Conservation (phyloP, 2,329 filamentous ascomycete species). For the Furcasterigmium sp. region DNA sequence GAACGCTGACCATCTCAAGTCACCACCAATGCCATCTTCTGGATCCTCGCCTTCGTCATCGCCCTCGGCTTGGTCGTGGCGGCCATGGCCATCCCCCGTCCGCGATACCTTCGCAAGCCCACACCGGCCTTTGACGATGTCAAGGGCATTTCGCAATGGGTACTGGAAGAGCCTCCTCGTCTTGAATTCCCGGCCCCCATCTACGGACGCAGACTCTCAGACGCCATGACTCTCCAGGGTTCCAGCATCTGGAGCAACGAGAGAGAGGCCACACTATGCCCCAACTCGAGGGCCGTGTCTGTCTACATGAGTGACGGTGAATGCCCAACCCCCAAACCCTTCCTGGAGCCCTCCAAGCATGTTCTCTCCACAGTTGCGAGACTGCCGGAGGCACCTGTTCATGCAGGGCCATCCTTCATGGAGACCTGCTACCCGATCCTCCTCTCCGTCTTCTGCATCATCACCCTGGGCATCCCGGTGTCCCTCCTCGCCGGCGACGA, state of each 20-base stretch:
- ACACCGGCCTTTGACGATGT: background rate
- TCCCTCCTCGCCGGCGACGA: conserved; percentile 25
- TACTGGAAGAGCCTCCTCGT: background rate
- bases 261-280: conserved; percentile 7
- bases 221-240: conserved; percentile 5
- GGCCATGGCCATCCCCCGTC: background rate
- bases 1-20: conserved; percentile 15
- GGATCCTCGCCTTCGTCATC: conserved; percentile 22
- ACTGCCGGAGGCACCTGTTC: too few relatives aligned
- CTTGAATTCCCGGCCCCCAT: conserved; percentile 1
- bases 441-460: conserved; percentile 23
- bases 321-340: conserved; percentile 1
- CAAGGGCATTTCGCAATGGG: background rate
- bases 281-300: conserved; percentile 6
- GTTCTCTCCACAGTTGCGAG: too few relatives aligned
- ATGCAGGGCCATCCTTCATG: background rate
- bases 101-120: too few relatives aligned
- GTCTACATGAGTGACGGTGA: conserved; percentile 9
- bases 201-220: conserved; percentile 4
- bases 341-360: background rate
- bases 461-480: conserved; percentile 35
- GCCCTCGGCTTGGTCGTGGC: conserved; percentile 7
- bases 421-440: conserved; percentile 20
- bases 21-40: conserved; percentile 27
- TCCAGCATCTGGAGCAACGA: conserved; percentile 8